Evolutionary conservation across 169 alveolate genomes (phyloP), one percentile per base, ranked within the genome.

Genomic region (Miamiensis avidus): DNA sequence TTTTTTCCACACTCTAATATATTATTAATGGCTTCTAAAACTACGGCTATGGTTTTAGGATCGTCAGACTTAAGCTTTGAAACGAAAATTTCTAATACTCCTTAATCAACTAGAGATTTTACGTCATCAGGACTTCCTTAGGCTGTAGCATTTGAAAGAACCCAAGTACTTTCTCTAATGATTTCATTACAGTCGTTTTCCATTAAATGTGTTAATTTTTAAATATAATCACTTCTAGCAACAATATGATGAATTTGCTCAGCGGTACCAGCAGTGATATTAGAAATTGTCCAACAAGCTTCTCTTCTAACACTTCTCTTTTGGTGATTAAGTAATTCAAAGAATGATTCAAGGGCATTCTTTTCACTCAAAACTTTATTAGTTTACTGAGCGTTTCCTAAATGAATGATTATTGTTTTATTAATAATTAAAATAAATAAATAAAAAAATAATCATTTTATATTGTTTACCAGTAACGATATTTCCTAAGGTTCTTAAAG

Each of bases 221-320:
- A 79, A 20, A 86, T 29, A 33, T 73, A 79, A 1, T 31, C 16
- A 25, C n/a, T 75, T 65, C 87, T 65, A 26, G 75, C 74, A 0
- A 89, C 69, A 0, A 89, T 88, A 34, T 76, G 75, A 30, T 76
- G 29, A 29, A 89, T 82, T 75, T 95, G 85, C 15, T 64, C 76
- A 25, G 49, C 78, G 75, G 89, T 92, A 29, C 99, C 99, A 31
- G 99, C 99, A 0, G 99, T 97, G 65, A 99, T 97, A 89, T 99
- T 99, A 27, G 99, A 96, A 29, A 98, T 89, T 1, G 99, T 94
- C 99, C 99, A 99, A 89, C 99, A 98, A 29, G 99, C 99, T 90
- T 99, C 99, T 95, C 98, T 99, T 85, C 97, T 96, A 25, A 98
- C 94, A 30, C 98, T 91, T 91, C 96, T 97, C 92, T 96, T 97